phyloP scores from a whole-genome alignment of 2,329 filamentous ascomycete genomes.

The Pseudogymnoascus sp. region DNA sequence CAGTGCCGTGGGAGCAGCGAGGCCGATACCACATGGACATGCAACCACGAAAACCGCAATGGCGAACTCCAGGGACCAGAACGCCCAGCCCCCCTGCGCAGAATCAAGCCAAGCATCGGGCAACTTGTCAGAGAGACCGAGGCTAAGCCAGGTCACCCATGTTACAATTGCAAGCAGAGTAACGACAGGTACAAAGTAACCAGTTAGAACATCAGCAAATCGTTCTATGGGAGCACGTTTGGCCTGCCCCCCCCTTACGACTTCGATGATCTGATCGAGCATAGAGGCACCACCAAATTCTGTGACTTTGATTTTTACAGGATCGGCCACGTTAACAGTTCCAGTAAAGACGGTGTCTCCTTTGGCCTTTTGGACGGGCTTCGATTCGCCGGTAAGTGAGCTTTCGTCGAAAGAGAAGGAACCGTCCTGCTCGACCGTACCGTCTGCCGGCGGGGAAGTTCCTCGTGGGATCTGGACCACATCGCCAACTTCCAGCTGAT shows the following conservation, averaged over 20 bases:
- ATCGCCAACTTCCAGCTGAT: constrained; percentile 58
- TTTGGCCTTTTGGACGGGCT: constrained; percentile 36
- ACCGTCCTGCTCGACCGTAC: constrained; percentile 49
- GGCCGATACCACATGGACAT: constrained; percentile 47
- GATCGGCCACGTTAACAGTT: constrained; percentile 55
- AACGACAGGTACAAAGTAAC: too few species aligned
- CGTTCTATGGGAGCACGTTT: too few species aligned
- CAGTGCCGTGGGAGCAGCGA: constrained; percentile 43
- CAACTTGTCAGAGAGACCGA: too few species aligned
- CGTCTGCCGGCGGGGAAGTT: constrained; percentile 73
- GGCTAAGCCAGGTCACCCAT: too few species aligned
- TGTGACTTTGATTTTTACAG: constrained; percentile 30
- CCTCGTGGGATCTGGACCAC: constrained; percentile 65
- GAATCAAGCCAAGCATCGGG: too few species aligned
- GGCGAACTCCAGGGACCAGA: constrained; percentile 64
- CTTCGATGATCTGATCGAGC: too few species aligned
- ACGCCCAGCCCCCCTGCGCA: too few species aligned
- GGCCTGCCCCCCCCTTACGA: too few species aligned
- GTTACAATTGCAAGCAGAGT: too few species aligned
- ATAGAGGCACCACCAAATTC: too few species aligned
- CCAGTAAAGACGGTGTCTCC: constrained; percentile 43
- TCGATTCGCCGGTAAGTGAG: constrained; percentile 50
- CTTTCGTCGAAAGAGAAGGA: constrained; percentile 52
- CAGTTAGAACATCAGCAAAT: too few species aligned
- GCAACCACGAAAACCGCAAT: constrained; percentile 49